Base-by-base conservation (phyloP, 176 grass and related monocot species). In the Cymbopogon citratus region DNA sequence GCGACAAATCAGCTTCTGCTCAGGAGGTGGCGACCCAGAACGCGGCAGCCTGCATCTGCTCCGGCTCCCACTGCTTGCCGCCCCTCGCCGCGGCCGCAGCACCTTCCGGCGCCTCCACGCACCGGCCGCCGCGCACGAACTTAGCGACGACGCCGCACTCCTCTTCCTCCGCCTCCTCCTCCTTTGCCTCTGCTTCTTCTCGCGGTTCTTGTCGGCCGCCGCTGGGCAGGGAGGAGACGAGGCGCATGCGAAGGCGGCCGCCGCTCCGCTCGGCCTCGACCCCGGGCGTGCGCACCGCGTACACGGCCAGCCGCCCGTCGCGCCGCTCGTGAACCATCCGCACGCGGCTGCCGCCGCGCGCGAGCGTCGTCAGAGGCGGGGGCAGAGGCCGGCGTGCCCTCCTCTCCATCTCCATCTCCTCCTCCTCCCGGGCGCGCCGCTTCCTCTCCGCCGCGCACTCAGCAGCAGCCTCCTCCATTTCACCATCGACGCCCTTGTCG, bases 221-320 rank as follows among this genome's bases (percentile, higher is more conserved):
- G n/a, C 18, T 2, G 81, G 24, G 24, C 18, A n/a, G 48, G 26
- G 90, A 68, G 33, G 90, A 68, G 65, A 9, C 35, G 60, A 97
- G 79, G 12, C 75, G 77, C 77, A 80, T 51, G 63, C 77, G 83
- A 29, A 97, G 90, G 36, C 90, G 87, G 19, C 93, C 93, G 66
- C 87, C 88, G 80, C 62, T 69, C 10, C 93, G 87, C 69, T 97
- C 91, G n/a, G 88, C 86, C 54, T 86, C 76, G 13, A 97, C 25
- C 18, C 76, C 77, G 14, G 84, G 38, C 7, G 72, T n/a, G 33
- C 74, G 80, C 69, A 89, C 73, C 3, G 81, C 80, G 81, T 87
- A 93, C n/a, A 97, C 87, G 38, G 84, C 68, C 16, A 97, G 79
- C 19, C 89, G 85, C 10, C 94, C 94, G 74, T 89, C 69, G 57